These are phyloP conservation scores for Candida golubevii DNA, from an alignment of 805 yeast genomes.

Conservation along the genomic window DNA sequence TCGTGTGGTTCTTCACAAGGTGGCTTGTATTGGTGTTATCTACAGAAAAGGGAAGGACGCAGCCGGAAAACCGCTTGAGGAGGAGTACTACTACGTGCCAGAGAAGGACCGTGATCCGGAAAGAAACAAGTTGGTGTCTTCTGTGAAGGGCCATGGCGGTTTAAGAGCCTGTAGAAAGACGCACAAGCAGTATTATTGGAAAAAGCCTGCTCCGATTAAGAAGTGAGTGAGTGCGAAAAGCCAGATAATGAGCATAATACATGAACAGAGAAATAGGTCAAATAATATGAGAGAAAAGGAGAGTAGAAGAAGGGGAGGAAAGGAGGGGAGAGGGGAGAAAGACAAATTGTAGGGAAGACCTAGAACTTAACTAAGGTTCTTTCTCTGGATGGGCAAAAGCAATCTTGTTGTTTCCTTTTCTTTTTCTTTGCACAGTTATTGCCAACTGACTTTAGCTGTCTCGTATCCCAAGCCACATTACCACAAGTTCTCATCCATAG, in stretches of 20 bases:
- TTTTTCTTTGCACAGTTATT: too few relatives aligned
- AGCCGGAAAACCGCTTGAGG: constrained; percentile 90
- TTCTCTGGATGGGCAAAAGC: too few relatives aligned
- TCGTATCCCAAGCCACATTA: not conserved
- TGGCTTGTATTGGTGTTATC: constrained; percentile 78
- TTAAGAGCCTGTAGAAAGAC: constrained; percentile 87
- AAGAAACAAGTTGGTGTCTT: constrained; percentile 66
- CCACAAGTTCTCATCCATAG: too few relatives aligned
- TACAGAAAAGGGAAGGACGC: constrained; percentile 92
- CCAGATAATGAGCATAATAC: too few relatives aligned
- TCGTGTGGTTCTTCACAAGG: constrained; percentile 39
- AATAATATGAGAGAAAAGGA: too few relatives aligned
- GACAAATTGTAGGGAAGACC: too few relatives aligned
- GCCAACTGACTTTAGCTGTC: not conserved
- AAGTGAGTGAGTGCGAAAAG: constrained; percentile 16
- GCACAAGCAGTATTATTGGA: constrained; percentile 86
- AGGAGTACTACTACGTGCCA: constrained; percentile 86
- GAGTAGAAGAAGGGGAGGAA: too few relatives aligned
- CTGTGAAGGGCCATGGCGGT: constrained; percentile 74
- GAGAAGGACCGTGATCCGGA: constrained; percentile 73
- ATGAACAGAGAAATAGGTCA: too few relatives aligned
- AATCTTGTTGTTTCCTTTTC: too few relatives aligned
- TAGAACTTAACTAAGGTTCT: too few relatives aligned
- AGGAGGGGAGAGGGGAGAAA: too few relatives aligned
- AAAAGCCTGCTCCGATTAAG: constrained; percentile 50